phyloP scores from a whole-genome alignment of 2,329 filamentous ascomycete genomes.

The Pestalotiopsis sp. region DNA sequence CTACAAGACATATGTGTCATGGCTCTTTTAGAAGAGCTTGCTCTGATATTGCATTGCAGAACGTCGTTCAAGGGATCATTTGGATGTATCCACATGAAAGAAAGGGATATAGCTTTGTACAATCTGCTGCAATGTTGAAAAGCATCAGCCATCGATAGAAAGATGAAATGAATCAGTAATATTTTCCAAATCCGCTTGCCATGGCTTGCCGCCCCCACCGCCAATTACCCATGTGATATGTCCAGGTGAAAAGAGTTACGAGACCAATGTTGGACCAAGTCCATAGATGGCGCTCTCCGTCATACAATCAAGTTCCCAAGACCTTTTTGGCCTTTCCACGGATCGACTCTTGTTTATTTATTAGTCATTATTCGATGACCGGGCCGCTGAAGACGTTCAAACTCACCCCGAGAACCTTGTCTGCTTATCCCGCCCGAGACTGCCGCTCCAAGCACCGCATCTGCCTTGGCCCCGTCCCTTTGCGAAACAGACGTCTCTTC shows the following conservation, averaged over 20 bases:
- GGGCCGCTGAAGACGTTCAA: neutral
- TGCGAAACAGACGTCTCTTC: neutral
- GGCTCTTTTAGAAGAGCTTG: constrained; percentile 56
- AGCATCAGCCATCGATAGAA: neutral
- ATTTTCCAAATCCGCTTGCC: neutral
- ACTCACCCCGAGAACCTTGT: neutral
- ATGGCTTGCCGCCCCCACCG: neutral
- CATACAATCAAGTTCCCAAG: neutral
- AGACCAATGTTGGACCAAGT: neutral
- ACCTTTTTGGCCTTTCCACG: neutral
- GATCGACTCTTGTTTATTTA: neutral
- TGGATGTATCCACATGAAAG: neutral
- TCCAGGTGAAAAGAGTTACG: neutral
- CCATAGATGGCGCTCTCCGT: neutral
- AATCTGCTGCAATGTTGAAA: neutral
- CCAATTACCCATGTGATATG: neutral
- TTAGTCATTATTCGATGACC: neutral
- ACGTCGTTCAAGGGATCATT: neutral
- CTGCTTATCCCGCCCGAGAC: neutral
- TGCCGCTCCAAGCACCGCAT: neutral
- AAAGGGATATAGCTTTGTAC: neutral
- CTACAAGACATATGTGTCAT: constrained; percentile 60
- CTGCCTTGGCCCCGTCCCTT: neutral
- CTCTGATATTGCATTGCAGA: neutral
- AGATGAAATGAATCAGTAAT: constrained; percentile 3